Conservation (phyloP, 768 basidiomycete species). For the Boletus reticuloceps region DNA sequence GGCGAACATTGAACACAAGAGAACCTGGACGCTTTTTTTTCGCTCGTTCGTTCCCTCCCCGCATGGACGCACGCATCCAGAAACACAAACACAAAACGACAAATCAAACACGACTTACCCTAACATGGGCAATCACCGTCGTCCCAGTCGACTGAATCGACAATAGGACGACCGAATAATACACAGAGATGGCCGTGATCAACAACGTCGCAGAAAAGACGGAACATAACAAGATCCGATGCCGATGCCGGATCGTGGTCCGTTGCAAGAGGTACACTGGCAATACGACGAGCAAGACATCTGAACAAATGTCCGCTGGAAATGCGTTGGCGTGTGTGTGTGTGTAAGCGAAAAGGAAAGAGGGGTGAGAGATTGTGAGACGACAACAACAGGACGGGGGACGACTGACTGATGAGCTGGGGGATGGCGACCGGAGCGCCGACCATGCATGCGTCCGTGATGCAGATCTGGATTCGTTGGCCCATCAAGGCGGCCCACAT, state of each 20-base stretch:
- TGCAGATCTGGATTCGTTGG: slow-evolving; percentile 15
- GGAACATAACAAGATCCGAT: slow-evolving; percentile 16
- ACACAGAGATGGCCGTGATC: slow-evolving; percentile 18
- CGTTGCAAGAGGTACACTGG: slow-evolving; percentile 13
- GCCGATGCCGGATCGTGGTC: slow-evolving; percentile 3
- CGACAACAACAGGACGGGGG: neutral
- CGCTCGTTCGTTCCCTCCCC: neutral
- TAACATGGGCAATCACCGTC: slow-evolving; percentile 22
- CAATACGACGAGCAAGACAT: slow-evolving; percentile 14
- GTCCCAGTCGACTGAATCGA: neutral
- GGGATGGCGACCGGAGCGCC: slow-evolving; percentile 8
- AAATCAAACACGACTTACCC: slow-evolving; percentile 9
- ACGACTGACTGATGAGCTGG: slow-evolving; percentile 21
- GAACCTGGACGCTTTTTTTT: no score
- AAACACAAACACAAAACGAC: no score
- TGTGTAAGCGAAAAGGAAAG: no score
- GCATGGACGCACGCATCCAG: no score
- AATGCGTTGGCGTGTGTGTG: neutral
- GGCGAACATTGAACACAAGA: no score
- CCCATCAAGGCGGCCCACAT: slow-evolving; percentile 24
- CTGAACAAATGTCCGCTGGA: slow-evolving; percentile 23
- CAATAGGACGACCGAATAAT: slow-evolving; percentile 14
- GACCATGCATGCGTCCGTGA: neutral
- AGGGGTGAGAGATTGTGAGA: neutral
- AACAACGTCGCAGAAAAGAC: slow-evolving; percentile 20